phyloP scores from a whole-genome alignment of 148 eudicot species.

The Polygonum aviculare region DNA sequence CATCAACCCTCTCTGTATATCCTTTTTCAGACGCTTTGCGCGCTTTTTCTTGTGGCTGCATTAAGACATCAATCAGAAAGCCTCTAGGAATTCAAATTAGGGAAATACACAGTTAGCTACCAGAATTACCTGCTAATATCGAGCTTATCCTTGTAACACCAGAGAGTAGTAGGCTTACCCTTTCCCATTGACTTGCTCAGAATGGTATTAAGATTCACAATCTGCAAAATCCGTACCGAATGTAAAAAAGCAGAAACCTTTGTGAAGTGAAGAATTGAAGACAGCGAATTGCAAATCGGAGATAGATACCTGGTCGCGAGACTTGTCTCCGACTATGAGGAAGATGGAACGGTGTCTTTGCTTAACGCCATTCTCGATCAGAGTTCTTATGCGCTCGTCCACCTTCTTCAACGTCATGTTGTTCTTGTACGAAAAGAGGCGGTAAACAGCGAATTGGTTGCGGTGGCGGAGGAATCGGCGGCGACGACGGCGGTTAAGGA shows the following conservation, averaged over 20 bases:
- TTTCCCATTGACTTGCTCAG: slow-evolving; percentile 55
- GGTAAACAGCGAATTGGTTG: background rate
- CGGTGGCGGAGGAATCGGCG: background rate
- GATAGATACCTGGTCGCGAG: slow-evolving; percentile 52
- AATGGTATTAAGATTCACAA: slow-evolving; percentile 80
- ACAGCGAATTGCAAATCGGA: background rate
- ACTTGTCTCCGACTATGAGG: slow-evolving; percentile 81
- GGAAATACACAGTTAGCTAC: background rate
- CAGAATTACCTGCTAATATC: slow-evolving; percentile 67
- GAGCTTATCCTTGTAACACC: slow-evolving; percentile 88
- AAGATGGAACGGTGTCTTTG: slow-evolving; percentile 77
- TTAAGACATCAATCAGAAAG: background rate
- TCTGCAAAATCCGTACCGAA: slow-evolving; percentile 26
- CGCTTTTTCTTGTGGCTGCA: slow-evolving; percentile 83
- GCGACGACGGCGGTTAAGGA: background rate
- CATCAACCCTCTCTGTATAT: slow-evolving; percentile 54
- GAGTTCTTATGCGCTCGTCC: slow-evolving; percentile 78
- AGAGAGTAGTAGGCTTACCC: slow-evolving; percentile 64
- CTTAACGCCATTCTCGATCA: slow-evolving; percentile 92
- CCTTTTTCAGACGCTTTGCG: slow-evolving; percentile 55
- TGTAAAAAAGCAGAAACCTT: background rate
- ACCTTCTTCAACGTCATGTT: slow-evolving; percentile 74
- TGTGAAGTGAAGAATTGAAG: background rate
- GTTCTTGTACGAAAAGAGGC: background rate
- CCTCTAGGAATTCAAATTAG: background rate